Evolutionary conservation across 1,284 basidiomycete species (phyloP).

Genomic region (Anthracocystis walkeri): DNA sequence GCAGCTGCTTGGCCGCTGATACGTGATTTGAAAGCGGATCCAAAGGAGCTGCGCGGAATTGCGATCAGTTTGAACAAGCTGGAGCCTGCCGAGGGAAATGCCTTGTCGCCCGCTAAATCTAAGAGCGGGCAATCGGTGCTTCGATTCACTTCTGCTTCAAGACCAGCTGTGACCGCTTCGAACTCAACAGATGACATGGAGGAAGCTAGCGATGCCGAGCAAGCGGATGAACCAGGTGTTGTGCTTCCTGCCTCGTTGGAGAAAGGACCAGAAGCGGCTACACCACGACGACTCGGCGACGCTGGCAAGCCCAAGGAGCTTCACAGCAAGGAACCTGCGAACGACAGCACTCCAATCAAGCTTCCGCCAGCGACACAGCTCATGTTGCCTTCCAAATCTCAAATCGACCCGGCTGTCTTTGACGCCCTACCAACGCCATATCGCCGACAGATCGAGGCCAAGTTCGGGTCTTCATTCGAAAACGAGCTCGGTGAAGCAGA

Average conservation of each 20-base stretch:
- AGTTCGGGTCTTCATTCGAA: slow-evolving; percentile 15
- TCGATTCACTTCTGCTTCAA: slow-evolving; percentile 15
- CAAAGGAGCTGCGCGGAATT: slow-evolving; percentile 89
- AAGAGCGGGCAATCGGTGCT: slow-evolving; percentile 39
- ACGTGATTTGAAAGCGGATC: slow-evolving; percentile 79
- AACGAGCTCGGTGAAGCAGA: background rate
- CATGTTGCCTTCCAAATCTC: slow-evolving; percentile 58
- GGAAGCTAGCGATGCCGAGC: slow-evolving; percentile 21
- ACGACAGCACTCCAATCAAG: slow-evolving; percentile 1
- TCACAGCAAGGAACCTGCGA: background rate
- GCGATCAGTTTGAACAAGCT: slow-evolving; percentile 93
- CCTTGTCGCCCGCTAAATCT: slow-evolving; percentile 26
- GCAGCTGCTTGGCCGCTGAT: slow-evolving; percentile 84
- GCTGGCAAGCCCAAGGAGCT: background rate
- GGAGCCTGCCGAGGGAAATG: slow-evolving; percentile 69
- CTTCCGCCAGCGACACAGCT: slow-evolving; percentile 45
- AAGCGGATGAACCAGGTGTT: slow-evolving; percentile 31
- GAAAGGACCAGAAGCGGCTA: slow-evolving; percentile 39
- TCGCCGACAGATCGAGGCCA: slow-evolving; percentile 48
- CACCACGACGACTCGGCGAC: slow-evolving; percentile 16
- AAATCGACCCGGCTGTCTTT: slow-evolving; percentile 56
- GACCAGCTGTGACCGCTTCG: background rate
- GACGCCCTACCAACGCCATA: slow-evolving; percentile 52
- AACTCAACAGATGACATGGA: slow-evolving; percentile 15
- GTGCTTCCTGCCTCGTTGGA: slow-evolving; percentile 26